These are phyloP conservation scores for Gryganskiella cystojenkinii DNA, from an alignment of 192 early-diverging fungal genomes.

Conservation along the genomic window DNA sequence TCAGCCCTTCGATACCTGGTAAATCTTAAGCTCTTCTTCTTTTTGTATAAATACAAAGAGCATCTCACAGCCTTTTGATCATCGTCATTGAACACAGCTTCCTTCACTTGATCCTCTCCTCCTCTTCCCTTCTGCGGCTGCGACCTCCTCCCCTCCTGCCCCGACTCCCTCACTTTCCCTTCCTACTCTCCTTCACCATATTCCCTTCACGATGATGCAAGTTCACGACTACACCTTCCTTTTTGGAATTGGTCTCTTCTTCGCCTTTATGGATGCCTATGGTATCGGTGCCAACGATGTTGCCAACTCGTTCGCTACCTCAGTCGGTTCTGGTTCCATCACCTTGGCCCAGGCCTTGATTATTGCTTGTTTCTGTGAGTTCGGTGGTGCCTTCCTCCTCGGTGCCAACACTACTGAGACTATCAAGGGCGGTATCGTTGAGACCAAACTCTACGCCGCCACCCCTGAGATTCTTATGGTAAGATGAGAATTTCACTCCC, in stretches of 20 bases:
- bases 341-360: constrained; percentile 77
- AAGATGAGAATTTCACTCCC: neutral
- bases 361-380: constrained; percentile 86
- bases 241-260: constrained; percentile 70
- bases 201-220: constrained; percentile 13
- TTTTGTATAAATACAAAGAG: too few relatives aligned
- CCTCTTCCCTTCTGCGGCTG: neutral
- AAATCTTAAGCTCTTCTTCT: neutral
- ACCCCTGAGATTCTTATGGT: constrained; percentile 80
- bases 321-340: constrained; percentile 82
- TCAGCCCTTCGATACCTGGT: neutral
- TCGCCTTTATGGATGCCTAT: constrained; percentile 78
- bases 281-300: constrained; percentile 90
- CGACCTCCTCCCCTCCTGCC: neutral
- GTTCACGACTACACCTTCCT: constrained; percentile 69
- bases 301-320: constrained; percentile 88
- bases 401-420: constrained; percentile 80
- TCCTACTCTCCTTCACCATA: neutral
- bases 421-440: constrained; percentile 80
- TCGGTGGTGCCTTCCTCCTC: constrained; percentile 78
- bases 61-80: neutral
- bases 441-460: constrained; percentile 60
- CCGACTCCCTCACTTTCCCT: neutral
- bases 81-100: neutral
- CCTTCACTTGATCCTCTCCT: neutral